phyloP scores from a whole-genome alignment of 352 stramenopile species.

The Phytophthora pistaciae region DNA sequence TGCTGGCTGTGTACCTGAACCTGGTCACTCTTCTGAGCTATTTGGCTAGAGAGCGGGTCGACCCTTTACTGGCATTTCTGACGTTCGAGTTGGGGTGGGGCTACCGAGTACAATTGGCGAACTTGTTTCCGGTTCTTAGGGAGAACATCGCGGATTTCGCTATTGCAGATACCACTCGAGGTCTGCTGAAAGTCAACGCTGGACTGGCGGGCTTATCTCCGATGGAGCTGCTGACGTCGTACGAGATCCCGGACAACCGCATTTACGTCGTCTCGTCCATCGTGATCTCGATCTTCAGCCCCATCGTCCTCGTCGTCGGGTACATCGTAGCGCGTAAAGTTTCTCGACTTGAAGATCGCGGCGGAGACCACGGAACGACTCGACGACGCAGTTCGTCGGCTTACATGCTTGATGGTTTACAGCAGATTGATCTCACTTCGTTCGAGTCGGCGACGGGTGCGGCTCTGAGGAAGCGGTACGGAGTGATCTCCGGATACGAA shows the following conservation, averaged over 20 bases:
- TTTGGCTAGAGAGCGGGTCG: conserved; percentile 31
- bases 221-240: conserved; percentile 34
- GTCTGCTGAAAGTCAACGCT: conserved; percentile 18
- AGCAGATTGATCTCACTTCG: conserved; percentile 32
- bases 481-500: conserved; percentile 35
- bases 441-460: conserved; percentile 41
- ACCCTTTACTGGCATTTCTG: conserved; percentile 38
- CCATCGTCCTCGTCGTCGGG: conserved; percentile 33
- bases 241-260: conserved; percentile 24
- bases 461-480: conserved; percentile 31
- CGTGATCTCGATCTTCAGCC: conserved; percentile 28
- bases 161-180: conserved; percentile 15
- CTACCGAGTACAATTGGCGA: conserved; percentile 14
- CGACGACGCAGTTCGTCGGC: conserved; percentile 7
- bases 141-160: conserved; percentile 25
- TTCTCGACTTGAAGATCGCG: conserved; percentile 11
- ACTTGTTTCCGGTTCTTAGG: conserved; percentile 23
- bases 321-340: conserved; percentile 38
- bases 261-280: conserved; percentile 22
- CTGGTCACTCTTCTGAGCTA: conserved; percentile 32
- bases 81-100: conserved; percentile 39
- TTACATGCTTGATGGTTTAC: conserved; percentile 3
- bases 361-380: background rate
- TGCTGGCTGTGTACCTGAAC: conserved; percentile 48
- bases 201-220: conserved; percentile 30